phyloP scores from a whole-genome alignment of 257 asterid species.

The Nicotiana tomentosiformis region DNA sequence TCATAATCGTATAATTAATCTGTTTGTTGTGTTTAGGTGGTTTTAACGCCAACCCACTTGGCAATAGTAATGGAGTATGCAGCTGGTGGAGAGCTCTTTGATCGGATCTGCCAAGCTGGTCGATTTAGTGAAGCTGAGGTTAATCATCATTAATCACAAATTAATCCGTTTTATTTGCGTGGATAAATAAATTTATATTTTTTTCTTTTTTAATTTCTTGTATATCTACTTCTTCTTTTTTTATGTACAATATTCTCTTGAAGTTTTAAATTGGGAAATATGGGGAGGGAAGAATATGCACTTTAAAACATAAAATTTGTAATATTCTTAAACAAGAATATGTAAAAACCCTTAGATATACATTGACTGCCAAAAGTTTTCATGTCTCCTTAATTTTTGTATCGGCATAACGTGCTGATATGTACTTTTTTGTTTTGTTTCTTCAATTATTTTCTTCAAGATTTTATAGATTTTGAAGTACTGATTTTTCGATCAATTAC shows the following conservation, averaged over 20 bases:
- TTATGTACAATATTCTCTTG: background rate
- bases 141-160: no score
- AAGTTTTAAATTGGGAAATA: background rate
- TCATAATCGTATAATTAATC: background rate
- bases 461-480: background rate
- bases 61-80: conserved; percentile 77
- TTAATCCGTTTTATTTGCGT: no score
- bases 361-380: no score
- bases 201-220: background rate
- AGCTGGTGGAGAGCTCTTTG: conserved; percentile 69
- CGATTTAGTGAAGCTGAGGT: conserved; percentile 56
- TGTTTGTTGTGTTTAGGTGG: background rate
- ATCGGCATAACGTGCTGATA: background rate
- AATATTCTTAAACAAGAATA: no score
- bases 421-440: background rate
- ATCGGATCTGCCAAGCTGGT: conserved; percentile 46
- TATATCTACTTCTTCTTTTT: no score
- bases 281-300: no score
- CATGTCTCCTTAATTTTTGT: no score
- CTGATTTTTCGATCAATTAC: background rate
- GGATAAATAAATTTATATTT: background rate
- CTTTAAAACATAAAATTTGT: background rate
- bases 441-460: background rate
- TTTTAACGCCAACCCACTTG: conserved; percentile 21
- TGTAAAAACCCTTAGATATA: no score